These are phyloP conservation scores for Calonectria fujianensis DNA, from an alignment of 2,329 filamentous ascomycete species.

Conservation along the genomic window DNA sequence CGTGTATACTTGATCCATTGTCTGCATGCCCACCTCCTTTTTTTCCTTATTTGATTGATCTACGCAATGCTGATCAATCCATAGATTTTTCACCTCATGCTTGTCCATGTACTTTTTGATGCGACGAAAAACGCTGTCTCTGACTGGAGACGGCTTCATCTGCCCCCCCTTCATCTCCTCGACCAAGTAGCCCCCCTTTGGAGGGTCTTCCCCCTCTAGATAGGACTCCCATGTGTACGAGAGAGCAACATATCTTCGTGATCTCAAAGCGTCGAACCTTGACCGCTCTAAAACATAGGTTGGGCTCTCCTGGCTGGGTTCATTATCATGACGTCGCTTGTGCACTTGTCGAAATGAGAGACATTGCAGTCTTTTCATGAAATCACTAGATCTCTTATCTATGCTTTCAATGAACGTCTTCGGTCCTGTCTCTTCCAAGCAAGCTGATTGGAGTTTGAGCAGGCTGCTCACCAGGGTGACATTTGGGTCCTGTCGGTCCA, in stretches of 20 bases:
- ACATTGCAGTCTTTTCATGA: constrained; percentile 9
- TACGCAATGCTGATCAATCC: constrained; percentile 24
- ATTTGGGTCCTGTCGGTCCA: background rate
- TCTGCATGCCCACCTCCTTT: constrained; percentile 16
- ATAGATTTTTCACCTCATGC: background rate
- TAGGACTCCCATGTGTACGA: constrained; percentile 17
- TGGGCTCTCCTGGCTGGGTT: too few relatives aligned
- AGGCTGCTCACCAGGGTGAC: background rate
- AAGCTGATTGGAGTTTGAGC: constrained; percentile 22
- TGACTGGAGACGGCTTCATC: constrained; percentile 21
- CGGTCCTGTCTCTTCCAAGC: constrained; percentile 5
- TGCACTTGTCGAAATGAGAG: background rate
- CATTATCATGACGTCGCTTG: constrained; percentile 2
- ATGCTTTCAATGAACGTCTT: constrained; percentile 13
- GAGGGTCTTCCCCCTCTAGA: background rate
- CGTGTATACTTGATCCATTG: constrained; percentile 23
- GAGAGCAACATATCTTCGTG: constrained; percentile 10
- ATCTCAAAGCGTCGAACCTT: constrained; percentile 11
- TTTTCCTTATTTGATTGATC: background rate
- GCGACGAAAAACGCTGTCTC: constrained; percentile 24
- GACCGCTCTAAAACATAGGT: background rate
- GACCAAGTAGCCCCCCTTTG: constrained; percentile 1
- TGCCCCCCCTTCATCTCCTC: background rate
- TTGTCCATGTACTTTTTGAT: constrained; percentile 30
- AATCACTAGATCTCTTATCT: background rate